These are phyloP conservation scores for Agaricus blazei DNA, from an alignment of 768 basidiomycete species.

Conservation along the genomic window DNA sequence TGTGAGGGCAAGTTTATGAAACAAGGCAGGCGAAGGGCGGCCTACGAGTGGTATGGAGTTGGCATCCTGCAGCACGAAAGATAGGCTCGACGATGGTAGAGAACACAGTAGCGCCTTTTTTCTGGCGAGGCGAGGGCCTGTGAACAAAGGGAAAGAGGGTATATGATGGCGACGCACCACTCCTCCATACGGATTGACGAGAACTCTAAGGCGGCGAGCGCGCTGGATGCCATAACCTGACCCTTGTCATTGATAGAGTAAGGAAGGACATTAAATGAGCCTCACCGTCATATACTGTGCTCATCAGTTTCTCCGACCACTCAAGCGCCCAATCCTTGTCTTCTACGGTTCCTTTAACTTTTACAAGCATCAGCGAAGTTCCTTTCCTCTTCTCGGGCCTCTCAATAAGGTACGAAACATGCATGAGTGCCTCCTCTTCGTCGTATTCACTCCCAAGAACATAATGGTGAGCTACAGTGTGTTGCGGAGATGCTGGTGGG, in stretches of 20 bases:
- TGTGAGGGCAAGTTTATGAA: not conserved
- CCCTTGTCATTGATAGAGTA: not conserved
- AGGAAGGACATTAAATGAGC: not conserved
- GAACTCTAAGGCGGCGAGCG: conserved; percentile 52
- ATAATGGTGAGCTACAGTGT: conserved; percentile 30
- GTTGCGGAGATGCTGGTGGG: not conserved
- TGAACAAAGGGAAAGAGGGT: conserved; percentile 1
- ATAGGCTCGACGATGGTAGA: conserved; percentile 63
- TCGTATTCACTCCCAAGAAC: conserved; percentile 49
- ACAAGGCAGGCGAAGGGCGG: conserved; percentile 6
- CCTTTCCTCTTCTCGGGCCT: conserved; percentile 35
- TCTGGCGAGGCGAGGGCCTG: conserved; percentile 31
- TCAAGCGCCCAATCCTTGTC: conserved; percentile 30
- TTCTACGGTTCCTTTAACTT: conserved; percentile 28
- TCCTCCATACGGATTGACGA: conserved; percentile 83
- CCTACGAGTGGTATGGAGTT: conserved; percentile 59
- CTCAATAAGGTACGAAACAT: conserved; percentile 45
- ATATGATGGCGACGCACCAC: conserved; percentile 38
- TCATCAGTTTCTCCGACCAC: conserved; percentile 55
- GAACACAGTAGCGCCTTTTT: conserved; percentile 53
- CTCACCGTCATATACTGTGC: conserved; percentile 59
- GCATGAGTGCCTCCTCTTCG: conserved; percentile 26
- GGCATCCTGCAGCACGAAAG: conserved; percentile 60
- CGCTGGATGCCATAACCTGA: conserved; percentile 46
- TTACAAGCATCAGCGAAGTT: conserved; percentile 35